Conservation (phyloP, 1,284 basidiomycete species). For the Cerioporus squamosus region DNA sequence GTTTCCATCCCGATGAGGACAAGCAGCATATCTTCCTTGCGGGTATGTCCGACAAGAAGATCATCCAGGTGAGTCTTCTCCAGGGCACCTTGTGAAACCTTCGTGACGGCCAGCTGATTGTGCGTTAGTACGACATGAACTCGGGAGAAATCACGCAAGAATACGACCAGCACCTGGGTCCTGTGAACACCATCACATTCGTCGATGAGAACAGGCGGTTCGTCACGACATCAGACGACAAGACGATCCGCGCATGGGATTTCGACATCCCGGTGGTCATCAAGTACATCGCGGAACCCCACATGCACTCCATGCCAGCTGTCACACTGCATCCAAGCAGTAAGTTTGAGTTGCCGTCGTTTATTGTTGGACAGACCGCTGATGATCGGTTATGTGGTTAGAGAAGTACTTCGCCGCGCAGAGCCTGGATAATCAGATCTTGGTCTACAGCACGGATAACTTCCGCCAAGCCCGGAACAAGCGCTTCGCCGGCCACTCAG, state of each 20-base stretch:
- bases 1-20: conserved; percentile 95
- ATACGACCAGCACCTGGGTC: conserved; percentile 98
- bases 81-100: not conserved
- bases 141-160: conserved; percentile 95
- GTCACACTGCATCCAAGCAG: conserved; percentile 94
- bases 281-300: conserved; percentile 99
- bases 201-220: conserved; percentile 97
- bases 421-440: conserved; percentile 97
- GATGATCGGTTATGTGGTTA: conserved; percentile 35
- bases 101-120: conserved; percentile 1
- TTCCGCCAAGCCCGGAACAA: conserved; percentile 99
- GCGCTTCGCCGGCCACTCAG: conserved; percentile 94
- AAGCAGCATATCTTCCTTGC: conserved; percentile 97
- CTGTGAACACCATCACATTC: conserved; percentile 98
- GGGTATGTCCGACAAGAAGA: conserved; percentile 99
- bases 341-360: conserved; percentile 46
- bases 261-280: conserved; percentile 99
- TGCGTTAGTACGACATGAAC: conserved; percentile 86
- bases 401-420: conserved; percentile 98
- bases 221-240: conserved; percentile 98
- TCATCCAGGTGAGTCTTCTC: conserved; percentile 79
- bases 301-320: conserved; percentile 99
- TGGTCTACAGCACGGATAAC: conserved; percentile 95
- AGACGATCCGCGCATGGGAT: conserved; percentile 99
- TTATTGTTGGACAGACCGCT: conserved; percentile 6